phyloP scores from a whole-genome alignment of 148 eudicot genomes.

The Beta vulgaris region DNA sequence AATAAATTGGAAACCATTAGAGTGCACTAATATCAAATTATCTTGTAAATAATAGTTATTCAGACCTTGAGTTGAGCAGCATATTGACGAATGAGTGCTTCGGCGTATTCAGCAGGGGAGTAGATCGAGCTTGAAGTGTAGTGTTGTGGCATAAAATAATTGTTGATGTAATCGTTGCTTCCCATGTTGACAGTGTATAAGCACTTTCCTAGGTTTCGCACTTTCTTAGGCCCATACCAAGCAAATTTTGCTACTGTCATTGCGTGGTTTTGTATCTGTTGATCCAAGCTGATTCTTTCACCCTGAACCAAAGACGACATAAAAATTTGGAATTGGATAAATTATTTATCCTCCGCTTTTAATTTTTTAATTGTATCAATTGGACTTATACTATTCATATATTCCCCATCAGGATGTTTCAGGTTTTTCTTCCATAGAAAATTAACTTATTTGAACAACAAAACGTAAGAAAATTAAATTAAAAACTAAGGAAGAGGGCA shows the following conservation, averaged over 20 bases:
- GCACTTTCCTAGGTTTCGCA: slow-evolving; percentile 32
- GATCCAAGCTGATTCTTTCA: slow-evolving; percentile 38
- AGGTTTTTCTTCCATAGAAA: no score
- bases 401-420: no score
- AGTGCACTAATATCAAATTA: not conserved
- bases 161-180: slow-evolving; percentile 55
- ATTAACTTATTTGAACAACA: no score
- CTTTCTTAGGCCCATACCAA: not conserved
- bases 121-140: slow-evolving; percentile 41
- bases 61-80: slow-evolving; percentile 43
- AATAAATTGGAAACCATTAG: no score
- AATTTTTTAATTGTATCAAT: no score
- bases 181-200: slow-evolving; percentile 43
- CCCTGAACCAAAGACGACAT: slow-evolving; percentile 30
- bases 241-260: slow-evolving; percentile 18
- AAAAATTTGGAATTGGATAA: no score
- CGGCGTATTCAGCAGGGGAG: slow-evolving; percentile 47
- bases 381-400: no score
- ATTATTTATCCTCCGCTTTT: no score
- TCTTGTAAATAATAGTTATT: no score
- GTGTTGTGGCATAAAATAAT: slow-evolving; percentile 49
- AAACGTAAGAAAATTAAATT: no score
- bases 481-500: no score
- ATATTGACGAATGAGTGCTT: slow-evolving; percentile 42
- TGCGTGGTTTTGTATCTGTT: slow-evolving; percentile 40